Percentiles rank a stretch among this genome's conserved stretches.
Evolutionary conservation across 176 grass and related monocot genomes (phyloP).

Genomic region (Aegilops bicornis): DNA sequence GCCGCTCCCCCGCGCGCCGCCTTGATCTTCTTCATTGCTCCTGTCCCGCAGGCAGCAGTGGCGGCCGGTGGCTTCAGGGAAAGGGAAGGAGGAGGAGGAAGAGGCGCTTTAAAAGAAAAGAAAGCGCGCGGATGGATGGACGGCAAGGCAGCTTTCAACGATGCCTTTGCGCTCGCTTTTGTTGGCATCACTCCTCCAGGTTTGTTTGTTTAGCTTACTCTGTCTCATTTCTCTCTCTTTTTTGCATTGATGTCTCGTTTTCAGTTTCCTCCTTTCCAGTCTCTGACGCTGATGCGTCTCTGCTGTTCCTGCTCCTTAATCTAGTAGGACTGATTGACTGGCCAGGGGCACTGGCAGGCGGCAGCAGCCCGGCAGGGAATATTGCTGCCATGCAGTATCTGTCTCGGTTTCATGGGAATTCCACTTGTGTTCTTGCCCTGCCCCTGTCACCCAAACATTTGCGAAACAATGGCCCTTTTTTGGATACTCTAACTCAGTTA

Average conservation of each 20-base stretch:
- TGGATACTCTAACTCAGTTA: no score
- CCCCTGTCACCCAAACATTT: not conserved
- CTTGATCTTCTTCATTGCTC: slow-evolving; percentile 38
- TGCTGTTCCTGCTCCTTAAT: not conserved
- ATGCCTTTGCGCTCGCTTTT: slow-evolving; percentile 25
- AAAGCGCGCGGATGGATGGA: slow-evolving; percentile 26
- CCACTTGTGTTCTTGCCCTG: not conserved
- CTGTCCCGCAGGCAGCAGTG: not conserved
- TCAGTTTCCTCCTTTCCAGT: slow-evolving; percentile 33
- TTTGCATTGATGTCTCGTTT: slow-evolving; percentile 34
- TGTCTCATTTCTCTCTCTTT: not conserved
- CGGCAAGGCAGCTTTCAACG: not conserved
- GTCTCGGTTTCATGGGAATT: slow-evolving; percentile 1
- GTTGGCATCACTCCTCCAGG: not conserved
- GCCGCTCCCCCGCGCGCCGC: not conserved
- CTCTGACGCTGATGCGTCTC: slow-evolving; percentile 12
- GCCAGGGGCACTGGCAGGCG: not conserved
- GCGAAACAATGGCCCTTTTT: no score
- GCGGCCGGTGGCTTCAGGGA: not conserved
- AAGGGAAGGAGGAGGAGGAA: not conserved
- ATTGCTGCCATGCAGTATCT: not conserved
- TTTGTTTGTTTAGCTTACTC: slow-evolving; percentile 9
- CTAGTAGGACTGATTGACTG: not conserved
- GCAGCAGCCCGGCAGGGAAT: slow-evolving; percentile 2
- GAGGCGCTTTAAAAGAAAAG: slow-evolving; percentile 52